Percentiles rank a stretch among this genome's conserved stretches.
These are phyloP conservation scores for Gypsophila paniculata DNA, from an alignment of 179 eudicot genomes.

Conservation along the genomic window DNA sequence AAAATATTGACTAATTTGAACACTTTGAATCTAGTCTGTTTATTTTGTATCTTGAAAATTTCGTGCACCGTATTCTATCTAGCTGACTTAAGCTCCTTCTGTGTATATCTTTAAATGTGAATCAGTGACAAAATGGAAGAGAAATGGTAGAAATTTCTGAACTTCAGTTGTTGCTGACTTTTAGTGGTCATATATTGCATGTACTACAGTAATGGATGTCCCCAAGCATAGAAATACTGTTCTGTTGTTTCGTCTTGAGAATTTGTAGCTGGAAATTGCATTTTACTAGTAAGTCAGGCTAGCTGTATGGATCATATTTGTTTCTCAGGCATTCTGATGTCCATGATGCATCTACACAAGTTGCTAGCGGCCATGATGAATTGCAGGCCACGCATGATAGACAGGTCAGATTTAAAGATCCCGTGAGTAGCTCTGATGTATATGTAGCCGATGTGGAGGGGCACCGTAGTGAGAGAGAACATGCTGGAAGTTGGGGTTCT, in stretches of 20 bases:
- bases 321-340: slow-evolving; percentile 43
- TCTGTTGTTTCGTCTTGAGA: neutral
- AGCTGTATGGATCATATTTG: slow-evolving; percentile 11
- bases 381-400: slow-evolving; percentile 31
- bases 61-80: neutral
- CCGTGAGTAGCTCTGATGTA: slow-evolving; percentile 52
- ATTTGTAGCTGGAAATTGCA: neutral
- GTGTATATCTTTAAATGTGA: neutral
- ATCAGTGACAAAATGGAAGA: neutral
- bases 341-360: slow-evolving; percentile 36
- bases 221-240: neutral
- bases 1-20: neutral
- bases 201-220: neutral
- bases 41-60: neutral
- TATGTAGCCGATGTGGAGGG: slow-evolving; percentile 51
- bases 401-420: slow-evolving; percentile 70
- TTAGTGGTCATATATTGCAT: neutral
- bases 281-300: neutral
- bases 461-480: slow-evolving; percentile 48
- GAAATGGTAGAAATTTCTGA: neutral
- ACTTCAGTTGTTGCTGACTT: neutral
- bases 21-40: neutral
- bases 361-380: slow-evolving; percentile 37
- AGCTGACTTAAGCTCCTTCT: neutral
- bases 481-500: slow-evolving; percentile 53